Conservation (phyloP, 352 stramenopile species). For the Pythium phragmiticola region DNA sequence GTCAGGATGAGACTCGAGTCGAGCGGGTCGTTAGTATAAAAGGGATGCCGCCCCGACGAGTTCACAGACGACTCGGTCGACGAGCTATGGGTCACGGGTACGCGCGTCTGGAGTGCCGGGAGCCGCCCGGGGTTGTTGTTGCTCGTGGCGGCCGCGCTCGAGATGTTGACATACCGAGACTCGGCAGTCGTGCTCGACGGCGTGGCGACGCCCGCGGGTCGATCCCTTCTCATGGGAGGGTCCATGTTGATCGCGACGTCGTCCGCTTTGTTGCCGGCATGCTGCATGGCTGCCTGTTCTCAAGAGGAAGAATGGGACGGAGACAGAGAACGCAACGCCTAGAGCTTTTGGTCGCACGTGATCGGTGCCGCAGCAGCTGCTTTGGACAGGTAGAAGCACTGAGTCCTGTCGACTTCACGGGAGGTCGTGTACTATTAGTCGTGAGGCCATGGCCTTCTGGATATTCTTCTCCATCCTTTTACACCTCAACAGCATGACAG, state of each 20-base stretch:
- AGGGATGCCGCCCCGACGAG: background rate
- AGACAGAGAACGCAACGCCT: too few species aligned
- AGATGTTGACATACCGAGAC: conserved; percentile 16
- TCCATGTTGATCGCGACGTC: background rate
- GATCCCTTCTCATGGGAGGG: too few species aligned
- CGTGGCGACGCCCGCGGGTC: background rate
- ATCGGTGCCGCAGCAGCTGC: too few species aligned
- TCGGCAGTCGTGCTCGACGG: conserved; percentile 4
- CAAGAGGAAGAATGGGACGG: background rate
- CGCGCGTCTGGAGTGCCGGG: conserved; percentile 7
- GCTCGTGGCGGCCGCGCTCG: background rate
- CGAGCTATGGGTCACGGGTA: background rate
- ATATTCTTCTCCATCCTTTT: too few species aligned
- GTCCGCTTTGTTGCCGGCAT: background rate
- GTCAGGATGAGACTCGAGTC: conserved; percentile 9
- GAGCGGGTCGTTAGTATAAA: background rate
- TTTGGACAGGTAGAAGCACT: too few species aligned
- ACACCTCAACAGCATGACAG: too few species aligned
- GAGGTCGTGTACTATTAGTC: too few species aligned
- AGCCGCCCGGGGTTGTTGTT: background rate
- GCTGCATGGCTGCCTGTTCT: background rate
- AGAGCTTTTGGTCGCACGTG: too few species aligned
- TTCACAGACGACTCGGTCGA: background rate
- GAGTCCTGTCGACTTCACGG: too few species aligned
- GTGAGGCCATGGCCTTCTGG: too few species aligned